A percentile compares a stretch with the other conserved stretches of the same genome.
Evolutionary conservation across 1,284 basidiomycete genomes (phyloP).

Genomic region (Papiliotrema fonsecae): DNA sequence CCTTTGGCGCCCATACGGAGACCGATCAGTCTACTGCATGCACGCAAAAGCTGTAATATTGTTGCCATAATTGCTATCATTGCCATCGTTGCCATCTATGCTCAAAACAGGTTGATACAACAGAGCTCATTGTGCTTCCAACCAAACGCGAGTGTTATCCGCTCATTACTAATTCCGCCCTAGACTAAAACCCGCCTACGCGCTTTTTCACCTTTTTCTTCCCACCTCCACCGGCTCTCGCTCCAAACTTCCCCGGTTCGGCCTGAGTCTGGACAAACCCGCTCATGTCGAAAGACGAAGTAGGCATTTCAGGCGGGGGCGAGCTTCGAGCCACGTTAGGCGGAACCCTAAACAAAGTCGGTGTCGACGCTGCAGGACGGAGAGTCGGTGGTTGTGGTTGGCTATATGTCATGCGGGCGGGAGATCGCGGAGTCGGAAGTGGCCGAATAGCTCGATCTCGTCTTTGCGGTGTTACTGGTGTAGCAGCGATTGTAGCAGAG

Average conservation of each 20-base stretch:
- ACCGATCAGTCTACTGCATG: too few relatives aligned
- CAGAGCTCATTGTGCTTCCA: too few relatives aligned
- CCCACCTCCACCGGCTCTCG: slow-evolving; percentile 16
- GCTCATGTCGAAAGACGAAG: not conserved
- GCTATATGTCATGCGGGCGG: not conserved
- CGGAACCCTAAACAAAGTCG: not conserved
- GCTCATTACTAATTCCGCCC: too few relatives aligned
- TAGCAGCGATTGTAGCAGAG: not conserved
- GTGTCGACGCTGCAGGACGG: not conserved
- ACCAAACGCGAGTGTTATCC: too few relatives aligned
- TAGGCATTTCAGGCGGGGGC: not conserved
- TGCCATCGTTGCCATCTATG: too few relatives aligned
- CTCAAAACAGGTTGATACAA: too few relatives aligned
- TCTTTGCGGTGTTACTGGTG: not conserved
- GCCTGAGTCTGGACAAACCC: slow-evolving; percentile 24
- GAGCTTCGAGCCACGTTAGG: not conserved
- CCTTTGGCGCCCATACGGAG: too few relatives aligned
- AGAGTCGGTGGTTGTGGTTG: not conserved
- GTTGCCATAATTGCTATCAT: too few relatives aligned
- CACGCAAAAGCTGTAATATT: too few relatives aligned
- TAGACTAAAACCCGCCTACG: slow-evolving; percentile 39
- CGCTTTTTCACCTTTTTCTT: slow-evolving; percentile 34
- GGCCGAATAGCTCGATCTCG: slow-evolving; percentile 7
- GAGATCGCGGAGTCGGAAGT: slow-evolving; percentile 5
- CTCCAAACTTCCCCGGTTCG: slow-evolving; percentile 31